phyloP scores from a whole-genome alignment of 2,329 filamentous ascomycete genomes.

The Gyromitra esculenta region DNA sequence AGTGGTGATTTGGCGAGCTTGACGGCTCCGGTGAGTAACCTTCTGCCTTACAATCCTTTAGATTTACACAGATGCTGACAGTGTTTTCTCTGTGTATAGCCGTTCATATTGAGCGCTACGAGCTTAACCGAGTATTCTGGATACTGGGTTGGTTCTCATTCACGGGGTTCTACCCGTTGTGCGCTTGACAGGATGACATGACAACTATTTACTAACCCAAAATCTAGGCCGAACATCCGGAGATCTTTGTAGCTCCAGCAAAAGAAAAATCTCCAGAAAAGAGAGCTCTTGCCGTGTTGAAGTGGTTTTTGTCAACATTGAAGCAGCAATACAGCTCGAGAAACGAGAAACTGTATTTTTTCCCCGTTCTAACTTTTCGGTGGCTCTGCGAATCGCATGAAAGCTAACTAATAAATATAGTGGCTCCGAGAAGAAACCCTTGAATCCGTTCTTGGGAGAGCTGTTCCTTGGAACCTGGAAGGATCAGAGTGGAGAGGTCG shows the following conservation, averaged over 20 bases:
- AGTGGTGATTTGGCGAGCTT: constrained; percentile 82
- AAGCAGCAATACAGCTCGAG: constrained; percentile 77
- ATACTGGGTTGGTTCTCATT: constrained; percentile 69
- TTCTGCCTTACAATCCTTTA: neutral
- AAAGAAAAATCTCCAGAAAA: constrained; percentile 81
- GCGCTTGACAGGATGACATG: neutral
- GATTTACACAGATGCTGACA: constrained; percentile 16
- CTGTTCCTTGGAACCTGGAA: constrained; percentile 92
- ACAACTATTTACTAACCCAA: constrained; percentile 29
- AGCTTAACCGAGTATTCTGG: constrained; percentile 82
- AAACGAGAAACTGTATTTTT: constrained; percentile 57
- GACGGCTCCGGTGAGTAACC: constrained; percentile 69
- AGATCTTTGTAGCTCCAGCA: constrained; percentile 82
- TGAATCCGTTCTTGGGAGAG: constrained; percentile 96
- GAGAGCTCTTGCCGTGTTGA: constrained; percentile 85
- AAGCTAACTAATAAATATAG: constrained; percentile 49
- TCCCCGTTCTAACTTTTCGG: neutral
- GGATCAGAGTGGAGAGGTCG: constrained; percentile 69
- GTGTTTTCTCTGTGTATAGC: constrained; percentile 75
- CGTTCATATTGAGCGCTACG: constrained; percentile 81
- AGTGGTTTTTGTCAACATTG: constrained; percentile 93
- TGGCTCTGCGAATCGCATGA: neutral
- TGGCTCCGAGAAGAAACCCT: constrained; percentile 84
- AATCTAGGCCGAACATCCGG: constrained; percentile 72
- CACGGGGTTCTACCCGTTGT: neutral